A percentile compares a stretch with the other conserved stretches of the same genome.
Conservation (phyloP, 2,329 filamentous ascomycete species). For the Pestalotiopsis sp. region DNA sequence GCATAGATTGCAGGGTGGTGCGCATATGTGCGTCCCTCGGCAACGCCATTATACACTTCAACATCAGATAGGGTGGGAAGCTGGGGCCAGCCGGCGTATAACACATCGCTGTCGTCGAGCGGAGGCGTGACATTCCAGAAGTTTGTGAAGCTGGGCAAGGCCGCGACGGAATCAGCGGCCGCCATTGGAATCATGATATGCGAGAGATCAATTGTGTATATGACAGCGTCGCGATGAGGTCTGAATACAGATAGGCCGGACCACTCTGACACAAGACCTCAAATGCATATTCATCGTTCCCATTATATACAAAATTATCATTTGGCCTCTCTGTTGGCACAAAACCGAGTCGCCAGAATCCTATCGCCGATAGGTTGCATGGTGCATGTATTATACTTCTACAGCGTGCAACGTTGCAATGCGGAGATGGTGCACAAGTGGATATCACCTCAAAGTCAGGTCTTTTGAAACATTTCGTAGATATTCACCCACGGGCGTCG, state of each 20-base stretch:
- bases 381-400: background rate
- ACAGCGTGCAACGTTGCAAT: constrained; percentile 1
- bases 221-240: background rate
- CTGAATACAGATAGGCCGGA: background rate
- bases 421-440: background rate
- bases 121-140: constrained; percentile 21
- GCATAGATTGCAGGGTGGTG: constrained; percentile 26
- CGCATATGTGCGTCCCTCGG: constrained; percentile 22
- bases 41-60: constrained; percentile 23
- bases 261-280: background rate
- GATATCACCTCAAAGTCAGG: background rate
- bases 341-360: background rate
- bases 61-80: constrained; percentile 20
- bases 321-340: background rate
- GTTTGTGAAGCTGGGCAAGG: background rate
- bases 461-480: background rate
- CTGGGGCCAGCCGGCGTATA: constrained; percentile 27
- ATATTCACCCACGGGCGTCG: background rate
- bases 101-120: constrained; percentile 22
- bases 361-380: background rate
- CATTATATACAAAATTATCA: background rate
- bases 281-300: background rate
- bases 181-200: background rate
- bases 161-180: background rate
- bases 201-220: background rate